A percentile compares a stretch with the other conserved stretches of the same genome.
Evolutionary conservation across 1,139 yeast species (phyloP).

Genomic region (Diutina sp.): DNA sequence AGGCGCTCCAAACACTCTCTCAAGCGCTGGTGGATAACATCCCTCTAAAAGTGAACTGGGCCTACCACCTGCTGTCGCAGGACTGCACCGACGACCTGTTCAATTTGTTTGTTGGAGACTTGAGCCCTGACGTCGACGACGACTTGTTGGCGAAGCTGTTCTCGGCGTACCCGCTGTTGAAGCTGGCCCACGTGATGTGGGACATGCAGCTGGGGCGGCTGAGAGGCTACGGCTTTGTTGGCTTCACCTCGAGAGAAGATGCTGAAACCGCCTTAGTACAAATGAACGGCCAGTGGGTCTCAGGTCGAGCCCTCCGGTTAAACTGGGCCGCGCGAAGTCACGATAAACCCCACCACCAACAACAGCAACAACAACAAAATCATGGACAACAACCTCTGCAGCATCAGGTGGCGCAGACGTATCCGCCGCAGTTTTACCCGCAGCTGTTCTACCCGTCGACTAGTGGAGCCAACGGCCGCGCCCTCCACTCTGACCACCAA

Average conservation of each 20-base stretch:
- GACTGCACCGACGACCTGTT: constrained; percentile 27
- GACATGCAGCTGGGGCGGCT: constrained; percentile 90
- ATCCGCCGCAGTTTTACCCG: neutral
- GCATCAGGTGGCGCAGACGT: neutral
- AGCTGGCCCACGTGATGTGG: constrained; percentile 95
- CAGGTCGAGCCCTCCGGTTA: constrained; percentile 68
- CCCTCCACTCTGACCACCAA: neutral
- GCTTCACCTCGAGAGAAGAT: constrained; percentile 51
- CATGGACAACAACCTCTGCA: neutral
- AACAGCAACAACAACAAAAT: neutral
- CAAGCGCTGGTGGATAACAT: constrained; percentile 40
- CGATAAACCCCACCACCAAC: neutral
- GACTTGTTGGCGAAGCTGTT: constrained; percentile 53
- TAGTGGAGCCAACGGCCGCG: neutral
- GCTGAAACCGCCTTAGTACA: constrained; percentile 64
- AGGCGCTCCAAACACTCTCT: constrained; percentile 49
- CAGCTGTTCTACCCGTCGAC: neutral
- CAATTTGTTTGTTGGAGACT: constrained; percentile 79
- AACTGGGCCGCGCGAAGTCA: constrained; percentile 60
- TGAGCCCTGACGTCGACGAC: constrained; percentile 74
- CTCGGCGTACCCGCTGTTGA: constrained; percentile 43
- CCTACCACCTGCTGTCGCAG: constrained; percentile 48
- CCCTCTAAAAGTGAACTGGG: constrained; percentile 65
- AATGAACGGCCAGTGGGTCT: constrained; percentile 65
- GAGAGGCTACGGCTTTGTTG: constrained; percentile 89